Base-by-base conservation (phyloP, 208 protist genomes). In the Phytomonas sp. region DNA sequence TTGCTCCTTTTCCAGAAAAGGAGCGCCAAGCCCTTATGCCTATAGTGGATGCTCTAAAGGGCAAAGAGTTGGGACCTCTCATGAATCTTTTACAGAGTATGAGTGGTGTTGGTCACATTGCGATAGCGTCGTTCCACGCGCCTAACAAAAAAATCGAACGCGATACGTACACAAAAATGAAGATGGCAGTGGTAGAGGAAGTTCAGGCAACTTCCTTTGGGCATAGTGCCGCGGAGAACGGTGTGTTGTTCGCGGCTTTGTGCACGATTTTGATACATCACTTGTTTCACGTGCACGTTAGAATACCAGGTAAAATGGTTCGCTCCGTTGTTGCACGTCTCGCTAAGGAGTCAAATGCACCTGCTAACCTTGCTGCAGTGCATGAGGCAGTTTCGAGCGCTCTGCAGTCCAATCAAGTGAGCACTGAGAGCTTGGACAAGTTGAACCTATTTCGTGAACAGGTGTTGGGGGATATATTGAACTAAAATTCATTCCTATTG, bases 61-160 rank as follows among this genome's bases (percentile, higher is more conserved):
- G 81, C 40, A 89, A 84, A 46, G 70, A 67, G 20, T 64, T 91
- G 0, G 79, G 76, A 4, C 56, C 51, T 8, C 83, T 91, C 59
- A 26, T 80, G 68, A 74, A 74, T 32, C 43, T 71, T 29, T 75
- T 93, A 36, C 76, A 78, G 26, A 80, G 83, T 36, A 75, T 87
- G 70, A 81, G 83, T 68, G 31, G 79, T 30, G 67, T 75, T 15
- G 82, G 79, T 17, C 43, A 76, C 33, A 77, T 93, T 51, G 82
- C 88, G 20, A 77, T 93, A 20, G 77, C 85, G 15, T 68, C 77
- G 15, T 93, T 93, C 62, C 77, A 93, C 72, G 40, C 73, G 37
- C 81, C 75, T 15, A 91, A 81, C 70, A 93, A 93, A 67, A 89
- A 88, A 70, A 26, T 72, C 0, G 88, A 93, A 74, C 81, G 88